Conservation (phyloP, 2,329 filamentous ascomycete genomes). For the Phoma sp. region DNA sequence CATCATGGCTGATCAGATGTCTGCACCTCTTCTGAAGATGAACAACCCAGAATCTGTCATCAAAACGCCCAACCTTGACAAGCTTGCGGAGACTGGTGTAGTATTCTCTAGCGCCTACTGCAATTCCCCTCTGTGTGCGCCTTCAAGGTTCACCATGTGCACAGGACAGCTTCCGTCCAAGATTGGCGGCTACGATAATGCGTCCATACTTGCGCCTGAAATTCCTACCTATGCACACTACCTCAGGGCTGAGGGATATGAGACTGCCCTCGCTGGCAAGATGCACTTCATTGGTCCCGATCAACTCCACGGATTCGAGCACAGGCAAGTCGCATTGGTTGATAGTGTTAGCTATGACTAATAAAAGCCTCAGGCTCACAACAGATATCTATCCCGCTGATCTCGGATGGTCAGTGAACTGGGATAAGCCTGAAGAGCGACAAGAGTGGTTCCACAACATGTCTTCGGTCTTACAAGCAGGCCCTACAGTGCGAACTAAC, state of each 20-base stretch:
- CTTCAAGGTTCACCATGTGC: constrained; percentile 93
- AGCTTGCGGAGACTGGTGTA: constrained; percentile 79
- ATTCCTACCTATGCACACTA: constrained; percentile 93
- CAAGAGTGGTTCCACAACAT: constrained; percentile 96
- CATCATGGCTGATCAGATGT: constrained; percentile 97
- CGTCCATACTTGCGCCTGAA: constrained; percentile 80
- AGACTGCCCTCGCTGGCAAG: constrained; percentile 90
- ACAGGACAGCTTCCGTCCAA: constrained; percentile 89
- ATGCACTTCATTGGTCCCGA: constrained; percentile 95
- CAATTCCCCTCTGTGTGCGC: constrained; percentile 89
- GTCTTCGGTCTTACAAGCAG: constrained; percentile 89
- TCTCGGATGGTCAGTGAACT: constrained; percentile 93
- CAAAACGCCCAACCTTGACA: constrained; percentile 88
- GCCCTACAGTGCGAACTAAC: constrained; percentile 87
- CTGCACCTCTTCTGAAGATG: constrained; percentile 88
- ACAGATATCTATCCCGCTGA: constrained; percentile 95
- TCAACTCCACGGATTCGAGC: constrained; percentile 92
- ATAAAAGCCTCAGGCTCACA: constrained; percentile 67
- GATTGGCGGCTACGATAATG: constrained; percentile 92
- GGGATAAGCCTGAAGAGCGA: constrained; percentile 84
- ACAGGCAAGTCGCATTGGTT: constrained; percentile 47
- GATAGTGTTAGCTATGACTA: neutral
- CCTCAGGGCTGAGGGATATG: constrained; percentile 81
- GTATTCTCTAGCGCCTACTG: constrained; percentile 95
- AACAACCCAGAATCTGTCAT: constrained; percentile 89